Evolutionary conservation across 108 stramenopile genomes (phyloP), one percentile per base, ranked within the genome.

Genomic region (Cafeteria roenbergensis): DNA sequence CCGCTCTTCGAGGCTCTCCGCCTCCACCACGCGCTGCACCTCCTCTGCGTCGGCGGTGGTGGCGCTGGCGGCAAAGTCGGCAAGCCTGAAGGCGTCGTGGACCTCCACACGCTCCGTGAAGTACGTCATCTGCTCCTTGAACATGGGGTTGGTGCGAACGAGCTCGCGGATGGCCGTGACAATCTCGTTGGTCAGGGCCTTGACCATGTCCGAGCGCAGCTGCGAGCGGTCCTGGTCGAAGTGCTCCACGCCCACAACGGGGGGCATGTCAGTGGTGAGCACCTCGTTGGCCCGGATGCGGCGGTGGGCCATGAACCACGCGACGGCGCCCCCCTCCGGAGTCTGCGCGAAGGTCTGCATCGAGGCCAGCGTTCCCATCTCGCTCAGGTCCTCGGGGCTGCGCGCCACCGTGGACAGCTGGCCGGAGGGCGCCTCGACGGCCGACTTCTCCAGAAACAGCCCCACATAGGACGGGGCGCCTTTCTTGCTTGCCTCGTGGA

Each of bases 171-270:
- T 87, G 31, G 90, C 87, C 54, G 79, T 79, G 42, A 97, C 64
- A 26, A 97, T 86, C 78, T 97, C 95, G 67, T 97, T 93, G 63
- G 80, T 79, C 38, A 94, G 80, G 9, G 96, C 96, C 14, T 86
- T 84, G 36, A 97, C 91, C 21, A 85, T 87, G 63, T 88, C 88
- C 21, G 20, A 8, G 34, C 66, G 25, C 4, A 12, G 31, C 30
- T 66, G 36, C 0, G 21, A 55, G 17, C 28, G 17, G 6, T 20
- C 22, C 28, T 24, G 33, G 64, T 71, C 57, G 24, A 66, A 22
- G 38, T 71, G 71, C 42, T 66, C 34, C 48, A 71, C 65, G 34
- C 59, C 55, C 25, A 58, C 71, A 14, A 66, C 1, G 22, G 71
- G 65, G 20, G 71, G 71, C 48, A 62, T 64, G 53, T 42, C 65